Evolutionary conservation across 208 protist genomes (phyloP).

Genomic region (Leishmania aethiopica): DNA sequence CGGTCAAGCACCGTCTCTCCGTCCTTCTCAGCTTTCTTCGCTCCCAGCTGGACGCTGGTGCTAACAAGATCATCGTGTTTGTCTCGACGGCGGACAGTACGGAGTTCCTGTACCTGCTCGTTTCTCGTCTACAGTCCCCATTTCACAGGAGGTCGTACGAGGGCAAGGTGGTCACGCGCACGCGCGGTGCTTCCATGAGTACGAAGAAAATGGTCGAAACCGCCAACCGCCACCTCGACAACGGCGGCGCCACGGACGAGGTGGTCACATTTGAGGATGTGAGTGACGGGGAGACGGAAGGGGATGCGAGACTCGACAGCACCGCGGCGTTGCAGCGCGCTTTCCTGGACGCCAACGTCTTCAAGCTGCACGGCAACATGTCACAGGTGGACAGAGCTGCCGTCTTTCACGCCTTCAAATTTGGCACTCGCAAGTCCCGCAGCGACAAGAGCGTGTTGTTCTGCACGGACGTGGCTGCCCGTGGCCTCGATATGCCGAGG

Average conservation of each 20-base stretch:
- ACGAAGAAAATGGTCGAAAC: slow-evolving; percentile 58
- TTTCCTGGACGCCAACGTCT: slow-evolving; percentile 87
- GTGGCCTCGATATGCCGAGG: slow-evolving; percentile 95
- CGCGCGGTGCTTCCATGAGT: slow-evolving; percentile 29
- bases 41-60: slow-evolving; percentile 94
- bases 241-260: slow-evolving; percentile 32
- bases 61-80: slow-evolving; percentile 97
- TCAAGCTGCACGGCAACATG: slow-evolving; percentile 96
- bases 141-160: slow-evolving; percentile 48
- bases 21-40: slow-evolving; percentile 94
- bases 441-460: slow-evolving; percentile 90
- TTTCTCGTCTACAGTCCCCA: slow-evolving; percentile 76
- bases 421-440: slow-evolving; percentile 35
- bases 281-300: slow-evolving; percentile 65
- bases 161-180: slow-evolving; percentile 32
- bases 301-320: slow-evolving; percentile 12
- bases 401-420: slow-evolving; percentile 93
- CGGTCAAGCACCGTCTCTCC: slow-evolving; percentile 85
- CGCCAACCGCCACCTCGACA: slow-evolving; percentile 55
- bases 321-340: slow-evolving; percentile 21
- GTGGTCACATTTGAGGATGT: slow-evolving; percentile 89
- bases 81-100: slow-evolving; percentile 96
- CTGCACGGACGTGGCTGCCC: slow-evolving; percentile 95
- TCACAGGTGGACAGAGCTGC: slow-evolving; percentile 91
- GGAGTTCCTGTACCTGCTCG: slow-evolving; percentile 97